Percentiles rank a stretch among this genome's conserved stretches.
Conservation (phyloP, 1,284 basidiomycete species). For the Austropuccinia psidii region DNA sequence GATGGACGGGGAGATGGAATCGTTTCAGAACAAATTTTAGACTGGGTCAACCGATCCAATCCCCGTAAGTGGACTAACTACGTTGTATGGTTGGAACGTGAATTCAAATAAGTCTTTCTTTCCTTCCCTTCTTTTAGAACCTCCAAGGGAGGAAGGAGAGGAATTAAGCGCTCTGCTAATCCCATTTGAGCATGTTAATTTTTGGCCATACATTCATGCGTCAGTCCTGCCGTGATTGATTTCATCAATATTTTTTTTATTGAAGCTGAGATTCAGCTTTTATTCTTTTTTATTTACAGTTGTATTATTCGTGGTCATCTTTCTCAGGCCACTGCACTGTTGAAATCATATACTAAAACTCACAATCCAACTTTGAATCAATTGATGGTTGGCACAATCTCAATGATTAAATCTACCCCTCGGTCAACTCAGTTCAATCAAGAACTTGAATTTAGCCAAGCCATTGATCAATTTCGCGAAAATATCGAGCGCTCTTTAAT, state of each 20-base stretch:
- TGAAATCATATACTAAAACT: constrained; percentile 26
- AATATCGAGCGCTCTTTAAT: constrained; percentile 6
- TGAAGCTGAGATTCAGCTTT: neutral
- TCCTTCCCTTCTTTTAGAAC: constrained; percentile 7
- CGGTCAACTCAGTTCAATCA: constrained; percentile 11
- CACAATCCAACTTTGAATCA: constrained; percentile 34
- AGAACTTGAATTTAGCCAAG: constrained; percentile 4
- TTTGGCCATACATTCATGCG: constrained; percentile 37
- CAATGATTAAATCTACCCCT: constrained; percentile 18
- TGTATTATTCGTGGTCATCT: constrained; percentile 35
- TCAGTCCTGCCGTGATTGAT: neutral
- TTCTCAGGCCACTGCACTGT: constrained; percentile 22
- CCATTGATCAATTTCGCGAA: constrained; percentile 20
- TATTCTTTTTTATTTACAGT: neutral
- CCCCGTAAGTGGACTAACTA: constrained; percentile 12
- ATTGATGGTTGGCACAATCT: constrained; percentile 24
- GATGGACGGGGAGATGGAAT: constrained; percentile 35
- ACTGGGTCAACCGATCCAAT: constrained; percentile 36
- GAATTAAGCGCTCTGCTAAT: constrained; percentile 15
- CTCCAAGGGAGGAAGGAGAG: constrained; percentile 29
- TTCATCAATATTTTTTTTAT: neutral
- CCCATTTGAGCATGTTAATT: constrained; percentile 35
- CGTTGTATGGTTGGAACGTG: neutral
- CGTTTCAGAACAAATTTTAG: constrained; percentile 32
- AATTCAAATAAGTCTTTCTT: neutral